Evolutionary conservation across 2,329 filamentous ascomycete genomes (phyloP).

Genomic region (Scedosporium aurantiacum): DNA sequence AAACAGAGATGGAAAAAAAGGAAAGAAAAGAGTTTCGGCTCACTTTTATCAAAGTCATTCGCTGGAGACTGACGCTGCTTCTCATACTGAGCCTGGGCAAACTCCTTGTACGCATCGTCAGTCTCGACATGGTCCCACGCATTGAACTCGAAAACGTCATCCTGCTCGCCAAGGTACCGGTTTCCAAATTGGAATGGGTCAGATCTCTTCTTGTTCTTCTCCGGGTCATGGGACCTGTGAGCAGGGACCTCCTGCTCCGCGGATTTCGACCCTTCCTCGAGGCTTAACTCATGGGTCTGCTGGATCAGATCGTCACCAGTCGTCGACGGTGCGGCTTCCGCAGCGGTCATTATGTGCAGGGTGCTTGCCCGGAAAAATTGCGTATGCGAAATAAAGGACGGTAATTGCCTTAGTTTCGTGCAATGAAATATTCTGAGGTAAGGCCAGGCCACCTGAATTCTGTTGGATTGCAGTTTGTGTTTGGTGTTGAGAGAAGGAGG

Average conservation of each 20-base stretch:
- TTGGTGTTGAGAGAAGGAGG: conserved; percentile 5
- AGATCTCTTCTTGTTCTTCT: conserved; percentile 68
- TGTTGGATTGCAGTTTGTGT: background rate
- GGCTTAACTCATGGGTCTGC: conserved; percentile 5
- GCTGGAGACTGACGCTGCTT: conserved; percentile 80
- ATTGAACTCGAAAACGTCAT: conserved; percentile 94
- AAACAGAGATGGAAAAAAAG: conserved; percentile 15
- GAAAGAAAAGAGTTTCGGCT: conserved; percentile 17
- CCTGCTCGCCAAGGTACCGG: conserved; percentile 68
- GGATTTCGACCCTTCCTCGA: background rate
- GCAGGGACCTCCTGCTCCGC: conserved; percentile 29
- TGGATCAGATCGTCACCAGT: conserved; percentile 5
- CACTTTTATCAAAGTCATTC: conserved; percentile 82
- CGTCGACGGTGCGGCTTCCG: conserved; percentile 7
- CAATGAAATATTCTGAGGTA: background rate
- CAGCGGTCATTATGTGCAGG: conserved; percentile 5
- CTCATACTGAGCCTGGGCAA: conserved; percentile 72
- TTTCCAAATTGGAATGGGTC: conserved; percentile 96
- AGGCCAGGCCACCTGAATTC: conserved; percentile 1
- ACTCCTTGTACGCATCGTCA: conserved; percentile 77
- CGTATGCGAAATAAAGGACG: conserved; percentile 2
- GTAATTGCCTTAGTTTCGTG: background rate
- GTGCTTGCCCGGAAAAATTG: conserved; percentile 8
- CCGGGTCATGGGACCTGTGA: conserved; percentile 60
- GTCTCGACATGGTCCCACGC: conserved; percentile 98